Conservation (phyloP, 2,329 filamentous ascomycete genomes). For the Fusarium dlaminii region DNA sequence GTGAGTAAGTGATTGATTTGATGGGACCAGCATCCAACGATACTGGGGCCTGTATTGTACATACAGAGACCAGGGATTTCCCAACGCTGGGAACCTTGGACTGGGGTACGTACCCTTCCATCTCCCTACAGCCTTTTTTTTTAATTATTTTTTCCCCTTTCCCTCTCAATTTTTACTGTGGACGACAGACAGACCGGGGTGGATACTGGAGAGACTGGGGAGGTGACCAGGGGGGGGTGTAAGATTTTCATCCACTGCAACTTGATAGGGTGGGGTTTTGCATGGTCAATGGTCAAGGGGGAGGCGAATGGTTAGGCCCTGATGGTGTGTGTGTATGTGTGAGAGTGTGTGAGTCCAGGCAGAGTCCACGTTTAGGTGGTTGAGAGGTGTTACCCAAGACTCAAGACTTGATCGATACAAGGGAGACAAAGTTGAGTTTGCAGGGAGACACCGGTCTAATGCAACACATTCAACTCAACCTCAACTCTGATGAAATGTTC, state of each 20-base stretch:
- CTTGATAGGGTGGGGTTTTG: slow-evolving; percentile 29
- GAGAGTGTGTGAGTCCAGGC: not conserved
- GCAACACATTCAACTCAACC: slow-evolving; percentile 26
- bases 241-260: slow-evolving; percentile 22
- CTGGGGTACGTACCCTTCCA: slow-evolving; percentile 19
- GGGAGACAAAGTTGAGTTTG: slow-evolving; percentile 23
- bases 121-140: slow-evolving; percentile 5
- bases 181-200: slow-evolving; percentile 35
- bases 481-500: slow-evolving; percentile 22
- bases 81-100: slow-evolving; percentile 9
- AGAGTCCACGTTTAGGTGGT: slow-evolving; percentile 7
- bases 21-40: slow-evolving; percentile 29
- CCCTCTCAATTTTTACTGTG: slow-evolving; percentile 24
- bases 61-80: slow-evolving; percentile 9
- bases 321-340: slow-evolving; percentile 1
- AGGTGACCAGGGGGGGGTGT: slow-evolving; percentile 34
- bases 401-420: slow-evolving; percentile 23
- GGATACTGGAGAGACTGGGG: slow-evolving; percentile 39
- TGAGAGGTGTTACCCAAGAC: slow-evolving; percentile 8
- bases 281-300: slow-evolving; percentile 30
- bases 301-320: slow-evolving; percentile 31
- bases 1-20: slow-evolving; percentile 27
- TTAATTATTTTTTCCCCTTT: slow-evolving; percentile 19
- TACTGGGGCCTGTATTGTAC: slow-evolving; percentile 15
- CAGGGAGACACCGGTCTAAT: slow-evolving; percentile 27